These are phyloP conservation scores for Casuarina equisetifolia DNA, from an alignment of 306 rosid species.

Conservation along the genomic window DNA sequence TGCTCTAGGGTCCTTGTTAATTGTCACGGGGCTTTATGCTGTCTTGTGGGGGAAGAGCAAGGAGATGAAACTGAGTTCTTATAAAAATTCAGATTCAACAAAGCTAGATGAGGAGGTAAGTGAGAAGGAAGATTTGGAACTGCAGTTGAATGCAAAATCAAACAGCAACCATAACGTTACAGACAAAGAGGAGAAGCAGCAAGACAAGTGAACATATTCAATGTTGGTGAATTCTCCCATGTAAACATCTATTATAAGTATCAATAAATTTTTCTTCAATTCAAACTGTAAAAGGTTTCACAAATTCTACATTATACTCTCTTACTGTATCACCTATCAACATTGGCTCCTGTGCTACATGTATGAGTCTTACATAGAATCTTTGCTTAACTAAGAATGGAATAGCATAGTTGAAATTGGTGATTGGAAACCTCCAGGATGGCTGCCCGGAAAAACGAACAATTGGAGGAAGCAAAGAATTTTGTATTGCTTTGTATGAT, in stretches of 20 bases:
- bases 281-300: not conserved
- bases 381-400: too few species aligned
- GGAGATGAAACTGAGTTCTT: conserved; percentile 36
- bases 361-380: too few species aligned
- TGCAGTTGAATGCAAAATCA: conserved; percentile 25
- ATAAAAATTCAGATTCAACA: conserved; percentile 5
- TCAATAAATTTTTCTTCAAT: not conserved
- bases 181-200: not conserved
- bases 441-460: too few species aligned
- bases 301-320: not conserved
- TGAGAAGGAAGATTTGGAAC: conserved; percentile 36
- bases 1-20: conserved; percentile 54
- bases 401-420: too few species aligned
- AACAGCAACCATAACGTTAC: conserved; percentile 17
- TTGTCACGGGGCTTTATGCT: conserved; percentile 64
- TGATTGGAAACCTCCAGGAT: not conserved
- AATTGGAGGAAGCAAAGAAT: too few species aligned
- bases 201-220: not conserved
- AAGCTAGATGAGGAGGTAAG: conserved; percentile 12
- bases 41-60: conserved; percentile 80
- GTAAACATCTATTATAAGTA: not conserved
- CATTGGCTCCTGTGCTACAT: too few species aligned
- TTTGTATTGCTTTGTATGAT: too few species aligned
- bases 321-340: not conserved
- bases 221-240: not conserved